A percentile compares a stretch with the other conserved stretches of the same genome.
Conservation (phyloP, 225 moss, liverwort and hornwort genomes). For the Marchantia polymorpha region DNA sequence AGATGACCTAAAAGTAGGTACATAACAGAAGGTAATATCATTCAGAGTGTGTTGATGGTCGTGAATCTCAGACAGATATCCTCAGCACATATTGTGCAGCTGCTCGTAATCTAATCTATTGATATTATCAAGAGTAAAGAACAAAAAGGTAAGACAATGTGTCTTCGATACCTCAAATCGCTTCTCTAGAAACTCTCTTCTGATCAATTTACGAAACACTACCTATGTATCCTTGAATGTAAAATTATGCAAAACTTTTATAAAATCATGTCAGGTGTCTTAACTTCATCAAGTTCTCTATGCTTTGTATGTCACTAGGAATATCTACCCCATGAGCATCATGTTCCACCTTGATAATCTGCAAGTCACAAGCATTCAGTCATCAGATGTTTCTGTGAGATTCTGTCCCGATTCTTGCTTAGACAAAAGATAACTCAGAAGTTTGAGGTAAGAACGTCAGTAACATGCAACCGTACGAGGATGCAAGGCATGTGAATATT, state of each 20-base stretch:
- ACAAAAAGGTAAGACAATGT: slow-evolving; percentile 21
- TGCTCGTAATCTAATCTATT: not conserved
- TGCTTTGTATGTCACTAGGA: slow-evolving; percentile 70
- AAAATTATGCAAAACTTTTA: not conserved
- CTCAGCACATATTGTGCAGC: not conserved
- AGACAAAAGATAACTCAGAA: not conserved
- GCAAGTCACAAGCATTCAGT: slow-evolving; percentile 16
- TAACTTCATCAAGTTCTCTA: slow-evolving; percentile 70
- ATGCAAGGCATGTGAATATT: not conserved
- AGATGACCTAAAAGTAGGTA: no score
- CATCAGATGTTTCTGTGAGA: not conserved
- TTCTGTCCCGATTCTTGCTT: no score
- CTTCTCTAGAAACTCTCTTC: no score
- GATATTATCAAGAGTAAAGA: not conserved
- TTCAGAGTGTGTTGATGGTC: not conserved
- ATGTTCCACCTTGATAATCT: slow-evolving; percentile 98
- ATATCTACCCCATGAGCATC: slow-evolving; percentile 81
- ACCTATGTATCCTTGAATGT: no score
- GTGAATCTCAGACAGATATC: not conserved
- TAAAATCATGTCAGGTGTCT: slow-evolving; percentile 35
- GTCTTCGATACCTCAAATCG: slow-evolving; percentile 2
- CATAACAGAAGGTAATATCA: no score
- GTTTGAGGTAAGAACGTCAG: not conserved
- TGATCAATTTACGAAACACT: no score
- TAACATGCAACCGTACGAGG: not conserved